Percentiles rank a stretch among this genome's conserved stretches.
These are phyloP conservation scores for Russula brevipes DNA, from an alignment of 768 basidiomycete genomes.

Conservation along the genomic window DNA sequence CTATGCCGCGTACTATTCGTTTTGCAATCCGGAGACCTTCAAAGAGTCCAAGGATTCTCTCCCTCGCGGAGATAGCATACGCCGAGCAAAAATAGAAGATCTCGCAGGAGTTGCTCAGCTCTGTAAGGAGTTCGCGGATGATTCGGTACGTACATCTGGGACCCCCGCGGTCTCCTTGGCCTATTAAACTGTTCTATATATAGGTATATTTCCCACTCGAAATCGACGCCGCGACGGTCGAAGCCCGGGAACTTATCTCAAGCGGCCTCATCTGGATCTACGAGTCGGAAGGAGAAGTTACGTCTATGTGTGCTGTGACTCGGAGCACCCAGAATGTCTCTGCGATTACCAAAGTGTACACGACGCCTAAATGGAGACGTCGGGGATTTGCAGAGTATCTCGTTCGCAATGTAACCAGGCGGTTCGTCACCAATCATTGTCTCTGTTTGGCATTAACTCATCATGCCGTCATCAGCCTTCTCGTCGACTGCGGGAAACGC, in stretches of 20 bases:
- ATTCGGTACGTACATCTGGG: conserved; percentile 39
- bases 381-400: conserved; percentile 48
- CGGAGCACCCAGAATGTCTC: conserved; percentile 46
- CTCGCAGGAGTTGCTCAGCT: conserved; percentile 39
- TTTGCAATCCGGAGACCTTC: conserved; percentile 40
- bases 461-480: conserved; percentile 33
- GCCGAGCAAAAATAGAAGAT: conserved; percentile 39
- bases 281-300: conserved; percentile 38
- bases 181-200: conserved; percentile 3
- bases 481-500: conserved; percentile 41
- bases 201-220: conserved; percentile 45
- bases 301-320: conserved; percentile 53
- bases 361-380: conserved; percentile 41
- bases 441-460: conserved; percentile 22
- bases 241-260: conserved; percentile 45
- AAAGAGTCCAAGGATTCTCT: conserved; percentile 27
- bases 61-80: conserved; percentile 35
- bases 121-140: conserved; percentile 48
- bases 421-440: conserved; percentile 32
- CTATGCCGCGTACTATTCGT: conserved; percentile 46
- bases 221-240: conserved; percentile 37
- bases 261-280: conserved; percentile 52
- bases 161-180: background rate
- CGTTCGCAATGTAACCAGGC: conserved; percentile 43
- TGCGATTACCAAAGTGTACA: conserved; percentile 57